Conservation (phyloP, 2,329 filamentous ascomycete species). For the Scytalidium lignicola region DNA sequence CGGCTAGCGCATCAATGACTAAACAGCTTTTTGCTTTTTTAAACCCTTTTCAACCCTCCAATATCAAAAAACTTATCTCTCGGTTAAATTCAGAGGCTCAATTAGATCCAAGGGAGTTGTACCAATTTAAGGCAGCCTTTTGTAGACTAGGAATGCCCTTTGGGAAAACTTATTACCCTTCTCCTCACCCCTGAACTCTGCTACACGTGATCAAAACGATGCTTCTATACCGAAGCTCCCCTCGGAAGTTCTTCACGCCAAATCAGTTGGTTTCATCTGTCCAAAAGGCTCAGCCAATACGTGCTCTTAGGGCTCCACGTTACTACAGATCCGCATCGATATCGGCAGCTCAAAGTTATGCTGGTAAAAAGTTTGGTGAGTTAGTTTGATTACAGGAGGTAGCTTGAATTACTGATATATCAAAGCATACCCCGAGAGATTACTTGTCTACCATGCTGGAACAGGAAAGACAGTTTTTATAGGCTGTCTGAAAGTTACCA, state of each 20-base stretch:
- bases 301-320: neutral
- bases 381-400: neutral
- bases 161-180: neutral
- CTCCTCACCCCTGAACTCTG: neutral
- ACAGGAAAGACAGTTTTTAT: slow-evolving; percentile 62
- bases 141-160: neutral
- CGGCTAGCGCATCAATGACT: neutral
- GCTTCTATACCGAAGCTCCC: neutral
- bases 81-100: too few relatives aligned
- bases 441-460: slow-evolving; percentile 74
- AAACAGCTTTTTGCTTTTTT: neutral
- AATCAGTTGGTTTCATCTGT: neutral
- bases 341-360: neutral
- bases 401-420: neutral
- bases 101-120: too few relatives aligned
- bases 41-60: neutral
- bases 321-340: neutral
- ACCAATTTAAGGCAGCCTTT: neutral
- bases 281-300: neutral
- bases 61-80: neutral
- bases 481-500: slow-evolving; percentile 65
- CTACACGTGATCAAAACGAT: neutral
- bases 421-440: slow-evolving; percentile 47
- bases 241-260: neutral
- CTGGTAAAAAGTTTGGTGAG: slow-evolving; percentile 1